phyloP scores from a whole-genome alignment of 345 rosid species.

The Lepidium aucheri region DNA sequence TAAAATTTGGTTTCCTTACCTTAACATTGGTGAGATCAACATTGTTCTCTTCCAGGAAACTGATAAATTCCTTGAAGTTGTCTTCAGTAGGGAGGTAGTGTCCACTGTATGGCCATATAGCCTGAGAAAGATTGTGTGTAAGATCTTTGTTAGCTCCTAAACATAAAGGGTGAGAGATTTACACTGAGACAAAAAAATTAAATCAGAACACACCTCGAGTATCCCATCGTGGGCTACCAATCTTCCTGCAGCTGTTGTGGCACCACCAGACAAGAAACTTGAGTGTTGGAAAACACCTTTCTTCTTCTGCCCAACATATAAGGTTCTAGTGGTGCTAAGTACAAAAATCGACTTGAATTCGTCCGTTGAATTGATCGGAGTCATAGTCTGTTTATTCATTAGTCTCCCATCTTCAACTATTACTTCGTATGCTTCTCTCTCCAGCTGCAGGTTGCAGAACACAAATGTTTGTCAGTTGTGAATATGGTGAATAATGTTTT shows the following conservation, averaged over 20 bases:
- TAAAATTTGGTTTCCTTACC: conserved; percentile 24
- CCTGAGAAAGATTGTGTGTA: conserved; percentile 22
- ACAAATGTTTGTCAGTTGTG: not conserved
- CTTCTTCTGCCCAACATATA: conserved; percentile 59
- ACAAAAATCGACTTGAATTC: conserved; percentile 63
- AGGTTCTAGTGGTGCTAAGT: conserved; percentile 51
- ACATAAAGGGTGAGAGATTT: not conserved
- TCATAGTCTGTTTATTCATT: conserved; percentile 36
- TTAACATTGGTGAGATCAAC: conserved; percentile 51
- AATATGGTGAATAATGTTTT: not conserved
- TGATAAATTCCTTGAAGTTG: conserved; percentile 45
- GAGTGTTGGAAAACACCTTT: conserved; percentile 59
- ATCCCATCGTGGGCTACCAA: conserved; percentile 46
- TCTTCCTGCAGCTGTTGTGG: conserved; percentile 63
- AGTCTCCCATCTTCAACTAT: conserved; percentile 52
- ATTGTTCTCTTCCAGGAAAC: conserved; percentile 47
- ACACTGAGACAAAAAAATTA: not conserved
- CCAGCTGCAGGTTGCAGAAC: conserved; percentile 36
- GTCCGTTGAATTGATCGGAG: conserved; percentile 32
- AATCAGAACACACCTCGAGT: conserved; percentile 34
- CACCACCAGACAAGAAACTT: conserved; percentile 63
- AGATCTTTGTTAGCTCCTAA: not conserved
- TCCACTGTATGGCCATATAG: conserved; percentile 68
- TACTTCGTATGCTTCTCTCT: conserved; percentile 59
- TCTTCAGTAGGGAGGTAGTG: conserved; percentile 66